Base-by-base conservation (phyloP, 768 basidiomycete genomes). In the Leucosporidium creatinivorum region DNA sequence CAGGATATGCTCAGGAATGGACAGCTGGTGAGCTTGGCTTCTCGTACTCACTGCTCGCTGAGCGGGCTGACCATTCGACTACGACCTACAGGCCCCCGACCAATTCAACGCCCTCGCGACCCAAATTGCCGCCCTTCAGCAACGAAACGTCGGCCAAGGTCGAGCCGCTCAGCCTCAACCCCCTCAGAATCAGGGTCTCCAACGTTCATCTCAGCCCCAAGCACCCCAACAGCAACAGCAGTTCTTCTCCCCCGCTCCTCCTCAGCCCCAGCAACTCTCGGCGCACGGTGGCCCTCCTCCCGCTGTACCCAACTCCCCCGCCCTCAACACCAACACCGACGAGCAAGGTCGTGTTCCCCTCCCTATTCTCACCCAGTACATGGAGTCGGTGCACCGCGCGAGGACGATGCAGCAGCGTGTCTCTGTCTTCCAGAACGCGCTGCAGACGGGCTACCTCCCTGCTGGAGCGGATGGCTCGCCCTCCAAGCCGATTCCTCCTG, bases 321-420 rank as follows among this genome's bases (percentile, higher is more conserved):
- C n/a, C n/a, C 51, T 21, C 23, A 9, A 31, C 25, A 9, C 19
- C 18, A 21, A 25, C 21, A 8, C 66, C 44, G 47, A 17, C 47
- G 50, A 58, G 23, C 25, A 39, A 44, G 60, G 50, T 3, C 48
- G 49, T 10, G 59, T 72, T 28, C 71, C 71, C 3, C 52, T 62
- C 30, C 44, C 60, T 4, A 39, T 61, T 51, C 59, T 72, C 6
- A 65, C 69, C 25, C 44, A 50, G 18, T 56, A 72, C 65, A 64
- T 66, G 36, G 21, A 56, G 44, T 55, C 61, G 25, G 23, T 69
- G 31, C 56, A 33, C 39, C 58, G 57, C 9, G 44, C 36, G 5
- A 65, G 65, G 15, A 21, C 28, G 1, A 7, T 64, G 8, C 65
- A 69, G 50, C 25, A 30, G 19, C 62, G 63, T 44, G 13, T 55